Evolutionary conservation across 2,329 filamentous ascomycete genomes (phyloP).

Genomic region (Microdochium bolleyi): DNA sequence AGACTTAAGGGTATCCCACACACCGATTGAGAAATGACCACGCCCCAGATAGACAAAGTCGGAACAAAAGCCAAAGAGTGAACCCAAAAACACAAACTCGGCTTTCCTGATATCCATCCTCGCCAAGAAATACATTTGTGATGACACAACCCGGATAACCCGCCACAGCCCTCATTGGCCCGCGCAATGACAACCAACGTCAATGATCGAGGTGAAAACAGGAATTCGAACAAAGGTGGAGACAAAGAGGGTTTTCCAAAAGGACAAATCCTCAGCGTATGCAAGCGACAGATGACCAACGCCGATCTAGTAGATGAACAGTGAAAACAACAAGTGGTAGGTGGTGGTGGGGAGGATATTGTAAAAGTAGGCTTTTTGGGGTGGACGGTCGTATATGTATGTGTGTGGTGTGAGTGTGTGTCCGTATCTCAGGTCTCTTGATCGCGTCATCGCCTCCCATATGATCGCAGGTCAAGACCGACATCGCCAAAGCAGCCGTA

Average conservation of each 20-base stretch:
- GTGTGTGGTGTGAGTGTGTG: not conserved
- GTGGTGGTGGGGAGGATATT: not conserved
- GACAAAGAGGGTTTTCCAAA: not conserved
- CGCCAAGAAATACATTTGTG: not conserved
- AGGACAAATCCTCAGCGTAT: not conserved
- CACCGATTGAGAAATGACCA: not conserved
- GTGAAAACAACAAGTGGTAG: not conserved
- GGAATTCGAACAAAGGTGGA: not conserved
- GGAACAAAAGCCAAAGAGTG: not conserved
- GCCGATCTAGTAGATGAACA: not conserved
- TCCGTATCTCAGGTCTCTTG: not conserved
- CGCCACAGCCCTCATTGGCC: not conserved
- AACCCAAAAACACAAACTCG: not conserved
- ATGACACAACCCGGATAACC: not conserved
- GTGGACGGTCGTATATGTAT: not conserved
- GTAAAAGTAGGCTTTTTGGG: not conserved
- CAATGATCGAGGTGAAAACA: too few relatives aligned
- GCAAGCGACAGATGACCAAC: not conserved
- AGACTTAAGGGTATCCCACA: too few relatives aligned
- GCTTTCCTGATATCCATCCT: not conserved
- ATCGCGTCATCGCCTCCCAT: not conserved
- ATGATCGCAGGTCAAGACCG: not conserved
- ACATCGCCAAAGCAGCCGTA: not conserved
- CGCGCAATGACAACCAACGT: not conserved
- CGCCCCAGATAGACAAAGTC: not conserved